These are phyloP conservation scores for Fraxinus excelsior DNA, from an alignment of 257 asterid species.

Conservation along the genomic window DNA sequence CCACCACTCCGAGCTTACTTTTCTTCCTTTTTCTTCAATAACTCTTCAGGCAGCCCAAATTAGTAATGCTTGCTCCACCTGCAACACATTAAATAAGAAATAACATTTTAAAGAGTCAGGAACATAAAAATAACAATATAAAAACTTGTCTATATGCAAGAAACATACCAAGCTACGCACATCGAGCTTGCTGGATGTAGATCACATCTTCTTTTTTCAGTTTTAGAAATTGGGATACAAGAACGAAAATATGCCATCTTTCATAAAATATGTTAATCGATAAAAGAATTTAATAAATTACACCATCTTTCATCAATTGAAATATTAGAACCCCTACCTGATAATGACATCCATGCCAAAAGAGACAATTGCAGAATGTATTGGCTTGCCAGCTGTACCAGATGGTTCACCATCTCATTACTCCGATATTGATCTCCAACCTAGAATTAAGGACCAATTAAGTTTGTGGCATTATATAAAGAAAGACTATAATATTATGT, in stretches of 20 bases:
- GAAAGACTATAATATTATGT: background rate
- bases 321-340: conserved; percentile 41
- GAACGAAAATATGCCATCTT: background rate
- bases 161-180: no score
- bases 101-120: no score
- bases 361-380: conserved; percentile 76
- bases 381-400: conserved; percentile 98
- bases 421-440: conserved; percentile 84
- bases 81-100: no score
- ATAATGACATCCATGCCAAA: conserved; percentile 91
- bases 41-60: no score
- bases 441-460: conserved; percentile 38
- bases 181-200: no score
- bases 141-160: no score
- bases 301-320: background rate
- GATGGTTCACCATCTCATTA: conserved; percentile 98
- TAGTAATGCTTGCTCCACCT: no score
- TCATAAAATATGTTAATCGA: conserved; percentile 1
- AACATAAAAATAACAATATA: no score
- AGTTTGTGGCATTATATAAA: background rate
- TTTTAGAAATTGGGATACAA: no score
- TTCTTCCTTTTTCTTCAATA: background rate
- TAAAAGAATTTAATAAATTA: background rate
- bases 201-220: no score
- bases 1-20: no score